Base-by-base conservation (phyloP, 2,329 filamentous ascomycete species). In the Trichoderma brevicompactum region DNA sequence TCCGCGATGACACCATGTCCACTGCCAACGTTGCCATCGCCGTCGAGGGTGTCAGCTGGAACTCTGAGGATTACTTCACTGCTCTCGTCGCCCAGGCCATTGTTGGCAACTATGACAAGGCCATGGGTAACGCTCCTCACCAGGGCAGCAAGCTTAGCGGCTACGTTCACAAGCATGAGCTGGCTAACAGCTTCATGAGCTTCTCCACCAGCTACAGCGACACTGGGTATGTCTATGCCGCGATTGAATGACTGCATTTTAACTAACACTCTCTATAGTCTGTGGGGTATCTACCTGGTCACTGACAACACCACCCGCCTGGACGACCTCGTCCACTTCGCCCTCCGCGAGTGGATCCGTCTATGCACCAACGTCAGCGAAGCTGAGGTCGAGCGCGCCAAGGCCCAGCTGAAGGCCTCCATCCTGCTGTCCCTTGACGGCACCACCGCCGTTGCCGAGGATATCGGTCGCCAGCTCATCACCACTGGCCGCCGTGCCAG, bases 111-210 rank as follows among this genome's bases (percentile, higher is more conserved):
- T 99, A 96, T 89, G 95, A 99, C 84, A 95, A 95, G 82, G 92
- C 95, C 73, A 94, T 98, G 89, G 95, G 96, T 77, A 97, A 95
- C 81, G 95, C 95, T 67, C 90, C 94, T 71, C 95, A 97, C 85
- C 90, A 97, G 77, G 95, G 96, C 75, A 97, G 93, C 91, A 97
- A 96, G 87, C 92, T 99, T 74, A 97, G 92, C 85, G 89, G 90
- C 71, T 92, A 95, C 75, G 90, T 99, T 72, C 92, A 96, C 86
- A 89, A 96, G 82, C 88, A 98, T 83, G 90, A 94, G 79, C 87
- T 99, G 69, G 95, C 95, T 80, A 99, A 97, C 85, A 97, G 94
- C 88, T 99, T 97, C 87, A 99, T 99, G 96, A 96, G 92, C 85
- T 99, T 99, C 85, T 97, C 94, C 71, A 99, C 95, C 72, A 97